phyloP scores from a whole-genome alignment of 2,329 filamentous ascomycete genomes.

The Fusarium irregulare region DNA sequence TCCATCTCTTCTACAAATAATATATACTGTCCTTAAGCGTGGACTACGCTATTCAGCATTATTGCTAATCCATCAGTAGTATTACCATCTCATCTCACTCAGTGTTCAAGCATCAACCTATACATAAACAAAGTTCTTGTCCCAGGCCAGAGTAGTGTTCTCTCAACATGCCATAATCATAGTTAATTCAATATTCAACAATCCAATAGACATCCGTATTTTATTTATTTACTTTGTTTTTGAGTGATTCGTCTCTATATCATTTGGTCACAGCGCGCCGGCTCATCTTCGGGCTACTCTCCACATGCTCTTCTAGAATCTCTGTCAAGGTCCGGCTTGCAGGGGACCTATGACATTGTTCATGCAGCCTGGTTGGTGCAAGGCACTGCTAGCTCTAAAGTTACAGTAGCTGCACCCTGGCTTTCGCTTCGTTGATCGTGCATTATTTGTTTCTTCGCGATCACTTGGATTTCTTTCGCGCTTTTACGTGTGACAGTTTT shows the following conservation, averaged over 20 bases:
- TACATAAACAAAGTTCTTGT: neutral
- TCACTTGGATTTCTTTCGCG: slow-evolving; percentile 3
- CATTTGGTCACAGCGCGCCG: slow-evolving; percentile 4
- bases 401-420: slow-evolving; percentile 21
- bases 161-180: neutral
- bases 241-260: neutral
- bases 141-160: neutral
- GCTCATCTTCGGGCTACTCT: slow-evolving; percentile 37
- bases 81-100: neutral
- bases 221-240: neutral
- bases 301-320: slow-evolving; percentile 15
- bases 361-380: slow-evolving; percentile 17
- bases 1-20: neutral
- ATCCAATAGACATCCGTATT: neutral
- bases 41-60: neutral
- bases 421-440: slow-evolving; percentile 22
- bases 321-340: slow-evolving; percentile 1
- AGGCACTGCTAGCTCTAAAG: slow-evolving; percentile 1
- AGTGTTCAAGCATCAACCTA: neutral
- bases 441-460: slow-evolving; percentile 26
- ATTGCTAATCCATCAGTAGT: neutral
- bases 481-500: neutral
- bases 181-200: neutral
- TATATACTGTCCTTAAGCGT: neutral
- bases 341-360: slow-evolving; percentile 17